Evolutionary conservation across 305 asterid species (phyloP), one percentile per base, ranked within the genome.

Genomic region (Lippia alba): DNA sequence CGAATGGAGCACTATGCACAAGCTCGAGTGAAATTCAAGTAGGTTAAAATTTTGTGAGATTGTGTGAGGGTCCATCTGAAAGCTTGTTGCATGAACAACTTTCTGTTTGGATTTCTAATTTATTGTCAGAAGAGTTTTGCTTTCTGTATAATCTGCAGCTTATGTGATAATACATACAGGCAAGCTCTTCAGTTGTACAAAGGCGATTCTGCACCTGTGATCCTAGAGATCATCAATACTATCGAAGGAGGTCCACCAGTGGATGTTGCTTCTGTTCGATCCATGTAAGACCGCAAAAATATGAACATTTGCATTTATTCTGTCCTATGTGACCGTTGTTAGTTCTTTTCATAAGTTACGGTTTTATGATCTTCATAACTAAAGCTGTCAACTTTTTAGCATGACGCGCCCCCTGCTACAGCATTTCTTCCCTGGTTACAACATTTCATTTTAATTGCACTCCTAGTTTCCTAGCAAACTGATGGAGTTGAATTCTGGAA

Each of bases 11-110:
- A 82, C 80, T 92, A 92, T 78, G 88, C 97, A 44, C 99, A 94
- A 78, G 99, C 98, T 84, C 97, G 98, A 61, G 96, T 92, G 68
- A 94, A 92, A 83, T 94, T 92, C 87, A 94, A 89, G 99, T 94
- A 83, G 73, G 87, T 80, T 63, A 53, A 69, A 41, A 45, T 17
- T 57, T 36, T 64, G 4, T 67, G 33, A 45, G 45, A 17, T 33
- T 8, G 18, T 18, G 70, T 71, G 54, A 61, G 67, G 56, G 56
- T 64, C 61, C 48, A 50, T 56, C 45, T 19, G 63, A 49, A 3
- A 51, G 66, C 59, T 45, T 40, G 63, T 66, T 66, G 18, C 39
- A 64, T 51, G 45, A 58, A 60, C 32, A 39, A 50, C 66, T 67
- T 51, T 54, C 39, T 77, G 45, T 41, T 59, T 63, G 41, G 30